Conservation (phyloP, 352 stramenopile species). For the Pythium chondricola region DNA sequence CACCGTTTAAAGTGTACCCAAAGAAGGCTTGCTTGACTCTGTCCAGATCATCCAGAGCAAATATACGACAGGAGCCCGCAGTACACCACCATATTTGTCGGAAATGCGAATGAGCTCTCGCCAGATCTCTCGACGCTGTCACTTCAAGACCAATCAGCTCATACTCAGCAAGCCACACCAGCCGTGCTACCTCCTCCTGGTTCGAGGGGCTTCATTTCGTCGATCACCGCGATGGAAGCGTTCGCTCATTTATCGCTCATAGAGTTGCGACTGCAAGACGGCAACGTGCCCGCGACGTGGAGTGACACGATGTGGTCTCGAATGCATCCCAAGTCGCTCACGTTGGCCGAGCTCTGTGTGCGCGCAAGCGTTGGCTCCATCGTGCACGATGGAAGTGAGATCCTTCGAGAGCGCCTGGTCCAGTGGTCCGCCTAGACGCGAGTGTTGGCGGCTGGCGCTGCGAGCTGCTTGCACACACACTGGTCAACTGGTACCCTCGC, state of each 20-base stretch:
- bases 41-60: too few relatives aligned
- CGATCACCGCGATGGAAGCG: constrained; percentile 8
- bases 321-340: background rate
- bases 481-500: background rate
- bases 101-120: too few relatives aligned
- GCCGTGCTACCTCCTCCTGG: too few relatives aligned
- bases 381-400: background rate
- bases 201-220: too few relatives aligned
- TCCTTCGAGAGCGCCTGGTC: background rate
- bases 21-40: too few relatives aligned
- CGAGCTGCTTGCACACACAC: constrained; percentile 4
- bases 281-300: constrained; percentile 1
- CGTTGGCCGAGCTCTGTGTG: constrained; percentile 3
- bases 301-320: background rate
- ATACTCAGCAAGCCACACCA: too few relatives aligned
- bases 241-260: constrained; percentile 5
- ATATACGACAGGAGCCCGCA: too few relatives aligned
- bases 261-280: constrained; percentile 5
- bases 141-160: too few relatives aligned
- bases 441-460: background rate
- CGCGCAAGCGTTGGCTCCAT: background rate
- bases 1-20: background rate
- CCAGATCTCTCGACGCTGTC: too few relatives aligned
- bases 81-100: too few relatives aligned
- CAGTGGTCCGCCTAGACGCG: background rate